A percentile compares a stretch with the other conserved stretches of the same genome.
Evolutionary conservation across 148 eudicot genomes (phyloP).

Genomic region (Silene latifolia): DNA sequence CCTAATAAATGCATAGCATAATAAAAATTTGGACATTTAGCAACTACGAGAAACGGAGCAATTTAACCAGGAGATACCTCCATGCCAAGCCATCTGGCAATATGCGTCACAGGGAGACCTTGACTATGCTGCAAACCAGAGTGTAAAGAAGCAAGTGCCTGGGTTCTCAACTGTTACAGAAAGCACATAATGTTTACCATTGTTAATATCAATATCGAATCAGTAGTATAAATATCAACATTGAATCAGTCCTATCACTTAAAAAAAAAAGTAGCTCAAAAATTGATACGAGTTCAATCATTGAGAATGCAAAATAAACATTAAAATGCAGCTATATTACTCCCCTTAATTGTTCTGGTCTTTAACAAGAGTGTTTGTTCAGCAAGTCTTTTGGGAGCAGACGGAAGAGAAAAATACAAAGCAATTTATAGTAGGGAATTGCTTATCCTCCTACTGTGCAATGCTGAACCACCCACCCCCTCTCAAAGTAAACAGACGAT

Average conservation of each 20-base stretch:
- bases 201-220: background rate
- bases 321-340: background rate
- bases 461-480: no score
- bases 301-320: background rate
- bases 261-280: background rate
- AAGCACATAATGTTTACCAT: slow-evolving; percentile 17
- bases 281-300: background rate
- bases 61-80: slow-evolving; percentile 53
- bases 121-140: slow-evolving; percentile 81
- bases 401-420: background rate
- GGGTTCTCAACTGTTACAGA: slow-evolving; percentile 72
- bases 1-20: slow-evolving; percentile 39
- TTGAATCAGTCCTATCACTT: slow-evolving; percentile 5
- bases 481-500: no score
- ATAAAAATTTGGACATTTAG: background rate
- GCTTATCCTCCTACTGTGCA: no score
- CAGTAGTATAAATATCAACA: background rate
- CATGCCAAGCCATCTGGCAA: slow-evolving; percentile 91
- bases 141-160: slow-evolving; percentile 89
- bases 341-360: background rate
- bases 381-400: background rate
- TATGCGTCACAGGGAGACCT: slow-evolving; percentile 76
- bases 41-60: background rate
- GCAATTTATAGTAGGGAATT: no score
- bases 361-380: background rate